phyloP scores from a whole-genome alignment of 73 alveolate species.

The Tetrahymena borealis region DNA sequence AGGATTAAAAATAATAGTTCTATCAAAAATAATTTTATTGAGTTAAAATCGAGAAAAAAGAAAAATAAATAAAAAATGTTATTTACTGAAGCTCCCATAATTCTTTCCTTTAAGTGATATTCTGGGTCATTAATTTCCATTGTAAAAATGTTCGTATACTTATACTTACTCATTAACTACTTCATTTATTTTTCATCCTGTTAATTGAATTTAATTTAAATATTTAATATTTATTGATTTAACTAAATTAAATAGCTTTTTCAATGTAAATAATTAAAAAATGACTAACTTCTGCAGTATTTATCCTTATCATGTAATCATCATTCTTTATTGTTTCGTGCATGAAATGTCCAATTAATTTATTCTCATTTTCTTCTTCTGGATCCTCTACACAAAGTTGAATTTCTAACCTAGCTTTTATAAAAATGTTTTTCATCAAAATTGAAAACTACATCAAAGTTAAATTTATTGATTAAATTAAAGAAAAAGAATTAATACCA shows the following conservation, averaged over 20 bases:
- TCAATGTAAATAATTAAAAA: background rate
- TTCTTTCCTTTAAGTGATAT: background rate
- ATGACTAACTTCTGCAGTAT: background rate
- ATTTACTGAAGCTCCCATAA: background rate
- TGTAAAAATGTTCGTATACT: background rate
- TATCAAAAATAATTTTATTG: too few species aligned
- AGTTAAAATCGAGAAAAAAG: too few species aligned
- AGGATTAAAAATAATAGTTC: too few species aligned
- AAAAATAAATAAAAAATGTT: too few species aligned
- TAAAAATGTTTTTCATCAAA: background rate
- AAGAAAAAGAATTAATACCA: background rate
- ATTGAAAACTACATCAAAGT: background rate
- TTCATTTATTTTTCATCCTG: background rate
- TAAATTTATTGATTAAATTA: background rate
- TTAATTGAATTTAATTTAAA: background rate
- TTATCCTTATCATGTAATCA: background rate
- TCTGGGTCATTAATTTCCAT: background rate
- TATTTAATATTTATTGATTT: background rate
- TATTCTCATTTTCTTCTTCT: background rate
- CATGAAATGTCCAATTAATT: background rate
- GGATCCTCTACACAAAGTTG: background rate
- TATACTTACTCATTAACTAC: background rate
- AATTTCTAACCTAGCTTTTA: background rate
- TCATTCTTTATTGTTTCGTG: background rate
- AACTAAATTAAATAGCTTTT: background rate